These are phyloP conservation scores for Phallus indusiatus DNA, from an alignment of 768 basidiomycete genomes.

Conservation along the genomic window DNA sequence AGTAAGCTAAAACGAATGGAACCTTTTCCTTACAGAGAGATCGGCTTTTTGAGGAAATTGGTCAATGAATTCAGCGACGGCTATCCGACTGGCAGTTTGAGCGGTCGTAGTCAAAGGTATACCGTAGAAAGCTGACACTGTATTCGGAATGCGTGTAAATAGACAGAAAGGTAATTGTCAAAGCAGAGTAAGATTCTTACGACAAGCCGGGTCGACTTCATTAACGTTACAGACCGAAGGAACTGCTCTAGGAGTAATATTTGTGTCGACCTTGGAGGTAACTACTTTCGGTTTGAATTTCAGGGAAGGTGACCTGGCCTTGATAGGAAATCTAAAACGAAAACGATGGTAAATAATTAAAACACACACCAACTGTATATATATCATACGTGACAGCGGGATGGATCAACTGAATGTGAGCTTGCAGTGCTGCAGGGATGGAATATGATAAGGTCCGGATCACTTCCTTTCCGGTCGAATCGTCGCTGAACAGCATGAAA, in stretches of 20 bases:
- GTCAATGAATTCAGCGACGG: slow-evolving; percentile 16
- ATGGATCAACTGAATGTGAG: slow-evolving; percentile 21
- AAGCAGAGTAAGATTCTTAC: background rate
- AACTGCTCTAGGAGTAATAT: slow-evolving; percentile 20
- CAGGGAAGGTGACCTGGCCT: background rate
- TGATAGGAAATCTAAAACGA: background rate
- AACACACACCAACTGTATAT: background rate
- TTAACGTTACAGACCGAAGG: slow-evolving; percentile 20
- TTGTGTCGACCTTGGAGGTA: background rate
- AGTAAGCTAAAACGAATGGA: slow-evolving; percentile 11
- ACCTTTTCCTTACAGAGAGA: background rate
- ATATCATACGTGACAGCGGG: slow-evolving; percentile 19
- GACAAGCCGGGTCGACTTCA: slow-evolving; percentile 24
- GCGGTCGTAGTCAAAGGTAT: background rate
- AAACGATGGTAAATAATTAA: background rate
- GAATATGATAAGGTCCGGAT: slow-evolving; percentile 23
- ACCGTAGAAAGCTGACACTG: slow-evolving; percentile 2
- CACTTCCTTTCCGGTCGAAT: slow-evolving; percentile 14
- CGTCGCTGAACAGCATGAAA: slow-evolving; percentile 18
- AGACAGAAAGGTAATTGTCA: background rate
- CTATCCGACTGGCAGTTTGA: slow-evolving; percentile 1
- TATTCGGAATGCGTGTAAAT: background rate
- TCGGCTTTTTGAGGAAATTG: slow-evolving; percentile 24
- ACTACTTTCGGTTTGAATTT: background rate
- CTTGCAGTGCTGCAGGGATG: slow-evolving; percentile 17